Evolutionary conservation across 1,139 yeast genomes (phyloP).

Genomic region (Pichia sp.): DNA sequence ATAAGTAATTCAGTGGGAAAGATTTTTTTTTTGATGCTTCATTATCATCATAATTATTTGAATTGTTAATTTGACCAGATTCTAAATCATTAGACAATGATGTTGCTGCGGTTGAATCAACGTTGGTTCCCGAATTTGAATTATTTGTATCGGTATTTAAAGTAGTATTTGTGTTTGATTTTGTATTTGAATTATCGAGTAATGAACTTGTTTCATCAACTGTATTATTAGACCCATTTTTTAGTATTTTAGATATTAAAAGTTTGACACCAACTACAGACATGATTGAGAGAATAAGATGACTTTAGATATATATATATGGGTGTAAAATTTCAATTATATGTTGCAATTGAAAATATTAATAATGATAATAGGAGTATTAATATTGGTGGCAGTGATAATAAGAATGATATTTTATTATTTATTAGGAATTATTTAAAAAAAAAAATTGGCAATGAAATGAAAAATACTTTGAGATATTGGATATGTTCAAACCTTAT

Average conservation of each 20-base stretch:
- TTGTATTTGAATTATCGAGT: neutral
- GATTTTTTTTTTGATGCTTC: no score
- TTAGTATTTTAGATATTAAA: neutral
- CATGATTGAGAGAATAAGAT: neutral
- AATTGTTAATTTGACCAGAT: slow-evolving; percentile 1
- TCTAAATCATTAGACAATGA: slow-evolving; percentile 1
- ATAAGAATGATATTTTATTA: no score
- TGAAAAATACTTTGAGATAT: no score
- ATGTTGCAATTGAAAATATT: no score
- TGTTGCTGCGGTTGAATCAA: no score
- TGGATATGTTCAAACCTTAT: no score
- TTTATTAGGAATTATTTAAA: no score
- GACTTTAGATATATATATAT: neutral
- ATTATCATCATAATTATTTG: neutral
- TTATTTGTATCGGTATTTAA: neutral
- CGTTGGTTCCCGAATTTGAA: no score
- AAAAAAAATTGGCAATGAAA: no score
- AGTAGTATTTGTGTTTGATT: neutral
- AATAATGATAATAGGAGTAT: no score
- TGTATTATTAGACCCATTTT: neutral
- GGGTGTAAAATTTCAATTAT: no score
- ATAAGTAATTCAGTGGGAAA: slow-evolving; percentile 17
- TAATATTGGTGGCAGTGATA: no score
- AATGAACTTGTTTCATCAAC: slow-evolving; percentile 1
- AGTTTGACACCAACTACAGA: slow-evolving; percentile 9